Conservation (phyloP, 352 stramenopile species). For the Globisporangium cederbergense region DNA sequence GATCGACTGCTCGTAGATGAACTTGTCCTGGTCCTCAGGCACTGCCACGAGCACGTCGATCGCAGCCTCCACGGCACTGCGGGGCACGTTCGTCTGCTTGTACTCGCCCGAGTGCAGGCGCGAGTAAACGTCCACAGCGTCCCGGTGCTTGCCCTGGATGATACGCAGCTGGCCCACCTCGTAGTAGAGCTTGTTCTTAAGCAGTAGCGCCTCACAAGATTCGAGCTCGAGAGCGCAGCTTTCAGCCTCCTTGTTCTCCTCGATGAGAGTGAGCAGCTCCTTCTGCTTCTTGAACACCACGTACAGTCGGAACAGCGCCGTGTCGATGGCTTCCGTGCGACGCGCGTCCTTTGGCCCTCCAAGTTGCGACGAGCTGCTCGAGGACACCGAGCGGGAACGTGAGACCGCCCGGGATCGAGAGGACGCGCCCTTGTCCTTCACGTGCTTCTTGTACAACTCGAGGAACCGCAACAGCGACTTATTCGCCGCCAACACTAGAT, state of each 20-base stretch:
- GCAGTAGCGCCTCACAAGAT: slow-evolving; percentile 59
- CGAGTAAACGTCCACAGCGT: slow-evolving; percentile 82
- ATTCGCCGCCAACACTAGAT: slow-evolving; percentile 54
- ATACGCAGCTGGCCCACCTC: slow-evolving; percentile 69
- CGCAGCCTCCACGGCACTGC: slow-evolving; percentile 84
- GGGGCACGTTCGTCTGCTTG: slow-evolving; percentile 84
- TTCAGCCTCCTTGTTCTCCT: slow-evolving; percentile 60
- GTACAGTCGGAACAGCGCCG: slow-evolving; percentile 77
- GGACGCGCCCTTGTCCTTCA: slow-evolving; percentile 60
- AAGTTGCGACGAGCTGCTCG: slow-evolving; percentile 15
- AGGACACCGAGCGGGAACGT: slow-evolving; percentile 36
- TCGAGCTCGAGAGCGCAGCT: slow-evolving; percentile 63
- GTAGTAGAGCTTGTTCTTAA: slow-evolving; percentile 79
- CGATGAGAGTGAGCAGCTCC: slow-evolving; percentile 70
- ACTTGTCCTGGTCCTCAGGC: slow-evolving; percentile 67
- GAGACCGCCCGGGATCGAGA: slow-evolving; percentile 33
- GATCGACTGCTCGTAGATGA: slow-evolving; percentile 87
- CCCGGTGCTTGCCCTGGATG: slow-evolving; percentile 61
- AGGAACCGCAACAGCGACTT: slow-evolving; percentile 83
- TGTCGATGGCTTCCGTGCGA: slow-evolving; percentile 81
- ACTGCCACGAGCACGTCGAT: slow-evolving; percentile 86
- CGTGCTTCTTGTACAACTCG: slow-evolving; percentile 77
- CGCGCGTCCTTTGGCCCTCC: slow-evolving; percentile 59
- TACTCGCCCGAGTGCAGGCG: slow-evolving; percentile 74
- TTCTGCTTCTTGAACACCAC: slow-evolving; percentile 78